Evolutionary conservation across 768 basidiomycete genomes (phyloP).

Genomic region (Lanmaoa rubissima): DNA sequence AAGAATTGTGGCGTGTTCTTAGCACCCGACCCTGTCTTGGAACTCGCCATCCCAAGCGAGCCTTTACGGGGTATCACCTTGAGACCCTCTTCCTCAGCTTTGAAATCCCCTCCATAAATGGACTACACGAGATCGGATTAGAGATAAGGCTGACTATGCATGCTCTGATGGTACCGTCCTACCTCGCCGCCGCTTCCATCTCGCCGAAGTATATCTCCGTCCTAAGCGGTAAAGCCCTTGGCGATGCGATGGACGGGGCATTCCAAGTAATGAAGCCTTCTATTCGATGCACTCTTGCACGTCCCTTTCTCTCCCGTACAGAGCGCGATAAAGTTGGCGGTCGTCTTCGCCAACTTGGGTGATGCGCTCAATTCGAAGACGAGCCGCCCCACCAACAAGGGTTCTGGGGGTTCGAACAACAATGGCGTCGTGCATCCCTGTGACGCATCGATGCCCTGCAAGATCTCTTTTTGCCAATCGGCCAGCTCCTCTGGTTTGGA

Average conservation of each 20-base stretch:
- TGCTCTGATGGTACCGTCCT: slow-evolving; percentile 12
- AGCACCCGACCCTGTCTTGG: slow-evolving; percentile 42
- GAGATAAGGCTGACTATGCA: neutral
- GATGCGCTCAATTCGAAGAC: slow-evolving; percentile 40
- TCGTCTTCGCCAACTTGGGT: slow-evolving; percentile 44
- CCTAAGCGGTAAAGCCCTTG: slow-evolving; percentile 49
- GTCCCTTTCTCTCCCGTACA: slow-evolving; percentile 44
- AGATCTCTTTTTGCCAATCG: slow-evolving; percentile 43
- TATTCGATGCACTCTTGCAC: slow-evolving; percentile 47
- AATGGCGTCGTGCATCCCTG: slow-evolving; percentile 32
- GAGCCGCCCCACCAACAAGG: slow-evolving; percentile 42
- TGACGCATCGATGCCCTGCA: slow-evolving; percentile 41
- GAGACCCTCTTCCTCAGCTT: slow-evolving; percentile 51
- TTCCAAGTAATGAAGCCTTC: slow-evolving; percentile 42
- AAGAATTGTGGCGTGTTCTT: slow-evolving; percentile 51
- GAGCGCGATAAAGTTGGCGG: slow-evolving; percentile 47
- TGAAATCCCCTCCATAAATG: slow-evolving; percentile 48
- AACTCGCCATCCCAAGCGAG: slow-evolving; percentile 52
- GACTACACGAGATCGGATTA: slow-evolving; percentile 31
- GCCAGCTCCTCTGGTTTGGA: slow-evolving; percentile 37
- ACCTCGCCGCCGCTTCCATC: slow-evolving; percentile 58
- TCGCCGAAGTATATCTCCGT: slow-evolving; percentile 51
- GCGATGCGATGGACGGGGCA: slow-evolving; percentile 47
- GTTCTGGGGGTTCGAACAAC: slow-evolving; percentile 34
- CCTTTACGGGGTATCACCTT: slow-evolving; percentile 40